phyloP scores from a whole-genome alignment of 345 rosid species.

The Salix viminalis region DNA sequence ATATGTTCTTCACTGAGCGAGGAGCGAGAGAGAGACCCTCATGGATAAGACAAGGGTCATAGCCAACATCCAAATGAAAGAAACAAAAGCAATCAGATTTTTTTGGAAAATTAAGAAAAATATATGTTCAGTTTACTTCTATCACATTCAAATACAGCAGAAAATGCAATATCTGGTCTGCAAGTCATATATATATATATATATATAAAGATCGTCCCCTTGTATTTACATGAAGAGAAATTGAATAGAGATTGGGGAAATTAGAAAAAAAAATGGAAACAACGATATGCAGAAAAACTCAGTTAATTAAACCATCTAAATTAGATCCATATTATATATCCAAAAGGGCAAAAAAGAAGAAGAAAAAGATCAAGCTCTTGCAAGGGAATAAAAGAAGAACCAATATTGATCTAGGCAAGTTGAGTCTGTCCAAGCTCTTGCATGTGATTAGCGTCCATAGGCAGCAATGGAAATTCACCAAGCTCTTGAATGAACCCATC shows the following conservation, averaged over 20 bases:
- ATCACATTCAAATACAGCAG: background rate
- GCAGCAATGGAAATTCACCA: conserved; percentile 49
- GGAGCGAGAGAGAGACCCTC: background rate
- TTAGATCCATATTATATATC: background rate
- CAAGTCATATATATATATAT: background rate
- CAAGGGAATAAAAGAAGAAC: background rate
- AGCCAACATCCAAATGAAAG: conserved; percentile 9
- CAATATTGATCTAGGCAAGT: conserved; percentile 15
- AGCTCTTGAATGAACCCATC: conserved; percentile 74
- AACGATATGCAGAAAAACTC: background rate
- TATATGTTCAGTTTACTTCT: background rate
- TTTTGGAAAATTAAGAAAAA: background rate
- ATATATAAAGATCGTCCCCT: background rate
- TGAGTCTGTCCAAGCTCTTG: conserved; percentile 39
- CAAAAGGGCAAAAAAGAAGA: background rate
- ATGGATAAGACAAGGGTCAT: background rate
- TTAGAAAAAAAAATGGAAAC: too few species aligned
- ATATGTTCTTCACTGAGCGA: background rate
- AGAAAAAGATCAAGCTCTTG: background rate
- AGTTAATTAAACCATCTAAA: conserved; percentile 10
- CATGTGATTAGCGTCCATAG: conserved; percentile 36
- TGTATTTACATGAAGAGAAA: conserved; percentile 14
- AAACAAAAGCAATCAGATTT: background rate
- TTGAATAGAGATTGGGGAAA: background rate
- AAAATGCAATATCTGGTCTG: conserved; percentile 1